These are phyloP conservation scores for Dunaliella primolecta DNA, from an alignment of 139 green algal genomes.

Conservation along the genomic window DNA sequence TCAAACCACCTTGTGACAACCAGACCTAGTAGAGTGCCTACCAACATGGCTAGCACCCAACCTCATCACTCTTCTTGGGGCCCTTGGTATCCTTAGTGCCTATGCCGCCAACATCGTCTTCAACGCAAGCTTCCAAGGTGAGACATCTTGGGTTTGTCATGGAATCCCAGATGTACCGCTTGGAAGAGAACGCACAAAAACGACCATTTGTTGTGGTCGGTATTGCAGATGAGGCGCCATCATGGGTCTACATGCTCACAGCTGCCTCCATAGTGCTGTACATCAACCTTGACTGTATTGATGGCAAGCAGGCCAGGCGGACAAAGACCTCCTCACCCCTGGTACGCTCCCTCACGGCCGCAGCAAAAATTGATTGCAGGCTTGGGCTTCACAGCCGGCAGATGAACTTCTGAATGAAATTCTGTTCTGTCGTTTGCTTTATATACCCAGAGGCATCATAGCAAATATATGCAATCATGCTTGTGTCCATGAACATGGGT, in stretches of 20 bases:
- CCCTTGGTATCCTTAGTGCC: conserved; percentile 53
- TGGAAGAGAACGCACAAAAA: too few species aligned
- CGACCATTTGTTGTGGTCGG: too few species aligned
- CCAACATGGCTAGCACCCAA: conserved; percentile 92
- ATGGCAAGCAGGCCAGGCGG: conserved; percentile 91
- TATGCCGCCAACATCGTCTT: conserved; percentile 59
- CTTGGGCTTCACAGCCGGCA: too few species aligned
- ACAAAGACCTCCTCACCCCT: conserved; percentile 87
- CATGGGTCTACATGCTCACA: conserved; percentile 64
- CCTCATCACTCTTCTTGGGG: conserved; percentile 83
- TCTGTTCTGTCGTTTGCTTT: too few species aligned
- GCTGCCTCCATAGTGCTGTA: conserved; percentile 56
- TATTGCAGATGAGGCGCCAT: conserved; percentile 31
- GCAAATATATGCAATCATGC: too few species aligned
- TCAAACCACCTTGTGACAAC: background rate
- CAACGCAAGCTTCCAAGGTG: conserved; percentile 63
- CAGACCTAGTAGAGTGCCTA: background rate
- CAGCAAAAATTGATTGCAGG: too few species aligned
- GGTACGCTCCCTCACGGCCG: conserved; percentile 42
- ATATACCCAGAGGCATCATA: too few species aligned
- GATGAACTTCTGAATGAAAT: too few species aligned
- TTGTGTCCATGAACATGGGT: too few species aligned
- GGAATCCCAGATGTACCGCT: too few species aligned
- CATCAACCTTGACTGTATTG: conserved; percentile 90
- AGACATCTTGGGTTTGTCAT: too few species aligned